Percentiles rank a stretch among this genome's conserved stretches.
These are phyloP conservation scores for Solanum lycopersicoides DNA, from an alignment of 257 asterid species.

Conservation along the genomic window DNA sequence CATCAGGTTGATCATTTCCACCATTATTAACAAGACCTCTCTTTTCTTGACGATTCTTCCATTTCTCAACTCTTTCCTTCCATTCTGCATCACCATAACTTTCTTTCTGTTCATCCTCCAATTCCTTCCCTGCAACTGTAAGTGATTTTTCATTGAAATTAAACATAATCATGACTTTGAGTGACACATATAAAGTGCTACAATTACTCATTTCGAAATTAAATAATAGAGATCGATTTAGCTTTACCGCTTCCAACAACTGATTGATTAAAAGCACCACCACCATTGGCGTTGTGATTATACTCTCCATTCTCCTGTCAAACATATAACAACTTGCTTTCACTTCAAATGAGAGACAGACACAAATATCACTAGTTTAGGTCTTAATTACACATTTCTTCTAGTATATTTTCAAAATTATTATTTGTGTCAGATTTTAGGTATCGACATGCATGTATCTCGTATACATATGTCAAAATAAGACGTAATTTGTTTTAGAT, in stretches of 20 bases:
- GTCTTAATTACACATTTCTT: accelerated
- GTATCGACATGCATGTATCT: no score
- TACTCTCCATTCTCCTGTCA: constrained; percentile 47
- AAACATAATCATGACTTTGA: background rate
- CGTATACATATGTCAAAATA: no score
- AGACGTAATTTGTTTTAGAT: no score
- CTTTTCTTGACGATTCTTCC: constrained; percentile 76
- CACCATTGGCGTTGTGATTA: constrained; percentile 26
- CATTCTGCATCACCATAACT: constrained; percentile 48
- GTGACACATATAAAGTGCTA: background rate
- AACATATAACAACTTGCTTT: background rate
- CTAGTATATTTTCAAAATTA: no score
- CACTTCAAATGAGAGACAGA: background rate
- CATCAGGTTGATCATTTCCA: constrained; percentile 27
- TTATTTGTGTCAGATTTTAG: no score
- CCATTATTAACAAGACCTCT: constrained; percentile 50
- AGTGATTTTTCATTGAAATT: background rate
- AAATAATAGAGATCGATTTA: background rate
- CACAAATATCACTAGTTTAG: background rate
- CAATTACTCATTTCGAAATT: background rate
- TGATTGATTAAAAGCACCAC: constrained; percentile 22
- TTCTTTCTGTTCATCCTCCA: constrained; percentile 53
- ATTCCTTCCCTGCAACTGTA: constrained; percentile 47
- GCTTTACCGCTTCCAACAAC: constrained; percentile 54
- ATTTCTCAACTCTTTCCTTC: constrained; percentile 72